A percentile compares a stretch with the other conserved stretches of the same genome.
These are phyloP conservation scores for Solanum microdontum DNA, from an alignment of 257 asterid genomes.

Conservation along the genomic window DNA sequence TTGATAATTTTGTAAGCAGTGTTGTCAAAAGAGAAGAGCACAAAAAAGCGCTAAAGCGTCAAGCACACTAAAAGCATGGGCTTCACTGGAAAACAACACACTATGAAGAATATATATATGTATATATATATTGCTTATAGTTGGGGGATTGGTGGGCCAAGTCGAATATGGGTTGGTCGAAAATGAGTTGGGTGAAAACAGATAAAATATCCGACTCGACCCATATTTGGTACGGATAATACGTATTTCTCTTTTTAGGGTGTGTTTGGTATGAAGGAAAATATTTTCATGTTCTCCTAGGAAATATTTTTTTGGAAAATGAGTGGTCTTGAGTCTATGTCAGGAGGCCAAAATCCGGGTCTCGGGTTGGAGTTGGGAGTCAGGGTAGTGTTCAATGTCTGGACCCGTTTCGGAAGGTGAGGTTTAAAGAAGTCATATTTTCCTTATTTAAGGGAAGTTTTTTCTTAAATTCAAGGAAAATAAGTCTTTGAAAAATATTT, in stretches of 20 bases:
- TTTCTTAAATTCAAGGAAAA: background rate
- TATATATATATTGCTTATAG: too few species aligned
- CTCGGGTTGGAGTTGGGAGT: background rate
- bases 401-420: background rate
- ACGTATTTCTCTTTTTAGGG: background rate
- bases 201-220: background rate
- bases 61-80: background rate
- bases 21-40: background rate
- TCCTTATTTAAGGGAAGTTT: background rate
- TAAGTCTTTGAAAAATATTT: background rate
- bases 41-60: background rate
- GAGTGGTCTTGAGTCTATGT: background rate
- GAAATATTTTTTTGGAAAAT: too few species aligned
- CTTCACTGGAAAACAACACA: background rate
- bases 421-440: background rate
- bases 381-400: background rate
- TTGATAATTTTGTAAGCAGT: background rate
- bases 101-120: background rate
- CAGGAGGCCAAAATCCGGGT: background rate
- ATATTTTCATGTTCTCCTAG: background rate
- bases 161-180: background rate
- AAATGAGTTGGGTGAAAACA: background rate
- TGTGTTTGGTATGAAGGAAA: background rate
- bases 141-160: background rate
- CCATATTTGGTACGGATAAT: background rate